Evolutionary conservation across 345 rosid species (phyloP).

Genomic region (Eucalyptus regnans): DNA sequence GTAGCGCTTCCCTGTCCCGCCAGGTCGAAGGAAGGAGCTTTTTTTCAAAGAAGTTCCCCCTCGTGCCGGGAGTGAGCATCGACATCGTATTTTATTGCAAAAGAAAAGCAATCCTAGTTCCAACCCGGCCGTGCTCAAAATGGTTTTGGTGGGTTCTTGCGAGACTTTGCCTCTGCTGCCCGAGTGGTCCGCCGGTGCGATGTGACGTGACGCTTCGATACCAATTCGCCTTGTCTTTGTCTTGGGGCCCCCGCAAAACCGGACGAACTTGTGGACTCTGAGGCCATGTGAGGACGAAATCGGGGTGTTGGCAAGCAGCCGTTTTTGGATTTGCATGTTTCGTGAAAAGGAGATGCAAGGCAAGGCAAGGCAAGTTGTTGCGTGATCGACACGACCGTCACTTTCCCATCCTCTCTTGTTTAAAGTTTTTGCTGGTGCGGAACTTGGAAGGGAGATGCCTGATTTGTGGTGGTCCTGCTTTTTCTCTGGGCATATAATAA

Average conservation of each 20-base stretch:
- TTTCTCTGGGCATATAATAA: not conserved
- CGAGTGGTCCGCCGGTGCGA: not conserved
- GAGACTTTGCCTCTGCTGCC: not conserved
- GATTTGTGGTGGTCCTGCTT: not conserved
- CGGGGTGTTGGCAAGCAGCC: not conserved
- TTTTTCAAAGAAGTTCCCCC: not conserved
- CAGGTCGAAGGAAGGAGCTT: not conserved
- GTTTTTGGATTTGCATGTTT: not conserved
- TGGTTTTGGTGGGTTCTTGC: not conserved
- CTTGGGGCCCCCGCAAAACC: not conserved
- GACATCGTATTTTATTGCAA: not conserved
- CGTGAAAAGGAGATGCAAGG: not conserved
- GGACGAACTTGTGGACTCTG: not conserved
- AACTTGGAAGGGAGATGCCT: not conserved
- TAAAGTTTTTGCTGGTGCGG: not conserved
- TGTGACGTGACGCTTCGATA: not conserved
- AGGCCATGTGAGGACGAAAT: not conserved
- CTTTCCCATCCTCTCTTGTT: not conserved
- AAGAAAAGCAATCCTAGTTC: not conserved
- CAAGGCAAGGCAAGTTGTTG: not conserved
- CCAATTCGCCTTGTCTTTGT: not conserved
- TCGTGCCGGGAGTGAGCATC: not conserved
- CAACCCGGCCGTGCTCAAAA: not conserved
- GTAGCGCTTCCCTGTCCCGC: not conserved
- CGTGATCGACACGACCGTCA: not conserved